Conservation (phyloP, 2,329 filamentous ascomycete genomes). For the Zarea fungicola region DNA sequence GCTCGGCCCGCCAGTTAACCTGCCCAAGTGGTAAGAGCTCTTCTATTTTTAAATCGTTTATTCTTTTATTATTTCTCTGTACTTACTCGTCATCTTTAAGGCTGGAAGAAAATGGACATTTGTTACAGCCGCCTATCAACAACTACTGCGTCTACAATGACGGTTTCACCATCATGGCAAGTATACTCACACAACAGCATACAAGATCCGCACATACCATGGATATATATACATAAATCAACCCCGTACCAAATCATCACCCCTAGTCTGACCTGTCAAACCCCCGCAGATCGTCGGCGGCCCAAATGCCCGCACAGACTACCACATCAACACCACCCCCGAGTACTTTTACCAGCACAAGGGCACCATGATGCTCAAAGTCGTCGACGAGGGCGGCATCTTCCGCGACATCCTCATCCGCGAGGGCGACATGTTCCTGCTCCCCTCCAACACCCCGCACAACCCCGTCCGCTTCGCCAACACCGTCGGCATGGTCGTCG, state of each 20-base stretch:
- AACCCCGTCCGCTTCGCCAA: constrained; percentile 90
- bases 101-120: constrained; percentile 86
- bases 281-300: constrained; percentile 76
- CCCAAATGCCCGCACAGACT: constrained; percentile 93
- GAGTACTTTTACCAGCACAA: constrained; percentile 99
- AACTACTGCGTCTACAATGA: constrained; percentile 96
- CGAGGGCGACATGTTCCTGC: constrained; percentile 89
- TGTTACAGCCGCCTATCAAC: constrained; percentile 90
- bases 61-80: not conserved
- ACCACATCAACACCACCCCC: constrained; percentile 93
- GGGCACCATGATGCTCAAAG: constrained; percentile 89
- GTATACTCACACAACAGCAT: no score
- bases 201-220: no score
- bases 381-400: constrained; percentile 62
- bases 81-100: constrained; percentile 38
- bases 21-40: constrained; percentile 51
- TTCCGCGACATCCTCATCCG: constrained; percentile 86
- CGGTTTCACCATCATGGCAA: constrained; percentile 74
- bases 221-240: no score
- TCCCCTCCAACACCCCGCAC: constrained; percentile 92
- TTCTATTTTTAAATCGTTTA: not conserved
- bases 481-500: constrained; percentile 90
- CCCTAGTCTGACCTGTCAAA: not conserved
- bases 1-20: constrained; percentile 48
- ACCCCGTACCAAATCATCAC: no score